Conservation (phyloP, 2,329 filamentous ascomycete genomes). For the Venturia carpophila region DNA sequence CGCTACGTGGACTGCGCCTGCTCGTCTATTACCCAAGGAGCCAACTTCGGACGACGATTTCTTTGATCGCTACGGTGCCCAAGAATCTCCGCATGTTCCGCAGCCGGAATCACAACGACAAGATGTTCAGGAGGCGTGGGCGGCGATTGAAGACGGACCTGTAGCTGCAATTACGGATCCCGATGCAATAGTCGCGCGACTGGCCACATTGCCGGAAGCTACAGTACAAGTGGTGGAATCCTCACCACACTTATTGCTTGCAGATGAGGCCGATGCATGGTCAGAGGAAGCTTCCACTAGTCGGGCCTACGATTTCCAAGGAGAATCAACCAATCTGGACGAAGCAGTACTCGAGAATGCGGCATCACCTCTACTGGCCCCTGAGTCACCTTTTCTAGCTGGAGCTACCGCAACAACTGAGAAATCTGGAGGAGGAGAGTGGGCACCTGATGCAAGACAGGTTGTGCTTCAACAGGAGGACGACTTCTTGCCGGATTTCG, state of each 20-base stretch:
- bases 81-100: neutral
- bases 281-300: neutral
- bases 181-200: neutral
- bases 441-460: slow-evolving; percentile 11
- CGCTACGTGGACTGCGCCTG: neutral
- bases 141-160: neutral
- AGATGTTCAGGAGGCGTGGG: slow-evolving; percentile 8
- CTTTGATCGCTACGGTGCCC: slow-evolving; percentile 28
- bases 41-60: slow-evolving; percentile 30
- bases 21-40: slow-evolving; percentile 19
- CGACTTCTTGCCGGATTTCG: neutral
- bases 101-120: neutral
- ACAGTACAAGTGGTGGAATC: neutral
- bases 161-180: neutral
- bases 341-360: slow-evolving; percentile 39
- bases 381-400: slow-evolving; percentile 6
- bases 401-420: neutral
- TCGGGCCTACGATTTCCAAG: slow-evolving; percentile 39
- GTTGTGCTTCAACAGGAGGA: slow-evolving; percentile 10
- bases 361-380: slow-evolving; percentile 34
- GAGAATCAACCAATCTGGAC: slow-evolving; percentile 38
- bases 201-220: neutral
- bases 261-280: neutral
- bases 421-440: slow-evolving; percentile 10
- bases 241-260: neutral